Evolutionary conservation across 2,329 filamentous ascomycete genomes (phyloP).

Genomic region (Aulographum hederae): DNA sequence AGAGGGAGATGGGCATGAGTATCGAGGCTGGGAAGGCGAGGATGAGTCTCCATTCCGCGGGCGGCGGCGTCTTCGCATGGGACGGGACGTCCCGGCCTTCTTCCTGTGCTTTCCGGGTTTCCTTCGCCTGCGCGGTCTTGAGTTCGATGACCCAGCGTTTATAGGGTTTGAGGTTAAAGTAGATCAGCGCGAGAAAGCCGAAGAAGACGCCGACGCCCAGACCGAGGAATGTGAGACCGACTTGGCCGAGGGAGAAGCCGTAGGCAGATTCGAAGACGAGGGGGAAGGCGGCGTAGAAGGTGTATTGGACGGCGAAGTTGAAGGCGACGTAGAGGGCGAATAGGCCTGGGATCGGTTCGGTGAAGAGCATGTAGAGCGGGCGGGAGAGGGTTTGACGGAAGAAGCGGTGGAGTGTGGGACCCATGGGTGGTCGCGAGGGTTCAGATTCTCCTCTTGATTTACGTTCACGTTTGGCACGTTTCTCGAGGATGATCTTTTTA

Average conservation of each 20-base stretch:
- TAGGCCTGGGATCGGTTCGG: constrained; percentile 23
- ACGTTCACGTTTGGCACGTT: constrained; percentile 11
- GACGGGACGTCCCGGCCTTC: constrained; percentile 10
- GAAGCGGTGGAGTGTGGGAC: constrained; percentile 8
- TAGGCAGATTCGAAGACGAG: constrained; percentile 15
- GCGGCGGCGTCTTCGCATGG: too few species aligned
- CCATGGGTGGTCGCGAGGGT: too few species aligned
- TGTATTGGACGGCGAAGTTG: constrained; percentile 21
- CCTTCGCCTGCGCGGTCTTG: too few species aligned
- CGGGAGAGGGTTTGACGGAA: constrained; percentile 3
- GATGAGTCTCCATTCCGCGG: not conserved
- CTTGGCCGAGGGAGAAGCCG: constrained; percentile 11
- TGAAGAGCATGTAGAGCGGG: constrained; percentile 16
- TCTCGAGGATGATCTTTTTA: constrained; percentile 27
- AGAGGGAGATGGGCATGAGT: constrained; percentile 38
- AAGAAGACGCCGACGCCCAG: constrained; percentile 9
- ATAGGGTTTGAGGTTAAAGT: constrained; percentile 11
- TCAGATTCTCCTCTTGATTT: too few species aligned
- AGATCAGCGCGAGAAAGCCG: constrained; percentile 10
- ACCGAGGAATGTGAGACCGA: constrained; percentile 16
- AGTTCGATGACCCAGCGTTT: constrained; percentile 10
- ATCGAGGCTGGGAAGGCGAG: constrained; percentile 38
- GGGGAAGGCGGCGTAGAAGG: constrained; percentile 21
- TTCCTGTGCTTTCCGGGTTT: constrained; percentile 11
- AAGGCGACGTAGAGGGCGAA: constrained; percentile 23